Evolutionary conservation across 2,329 filamentous ascomycete species (phyloP).

Genomic region (Fusarium sp.): DNA sequence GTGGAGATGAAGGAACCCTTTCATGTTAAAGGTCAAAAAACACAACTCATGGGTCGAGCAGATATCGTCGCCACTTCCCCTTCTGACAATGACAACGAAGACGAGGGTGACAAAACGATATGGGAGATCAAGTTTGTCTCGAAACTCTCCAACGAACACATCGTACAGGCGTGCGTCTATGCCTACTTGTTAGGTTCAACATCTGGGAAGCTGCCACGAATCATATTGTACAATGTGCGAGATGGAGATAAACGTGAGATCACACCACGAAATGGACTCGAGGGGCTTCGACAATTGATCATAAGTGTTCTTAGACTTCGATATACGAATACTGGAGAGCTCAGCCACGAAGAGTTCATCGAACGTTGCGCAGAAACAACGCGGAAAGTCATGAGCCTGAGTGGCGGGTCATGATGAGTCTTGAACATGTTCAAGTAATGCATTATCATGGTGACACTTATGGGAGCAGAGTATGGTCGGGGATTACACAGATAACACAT

Average conservation of each 20-base stretch:
- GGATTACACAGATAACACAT: too few species aligned
- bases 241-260: conserved; percentile 48
- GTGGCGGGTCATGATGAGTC: neutral
- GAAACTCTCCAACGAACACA: conserved; percentile 44
- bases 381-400: conserved; percentile 17
- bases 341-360: conserved; percentile 33
- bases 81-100: neutral
- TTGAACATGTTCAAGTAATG: neutral
- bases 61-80: conserved; percentile 21
- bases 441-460: neutral
- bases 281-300: conserved; percentile 29
- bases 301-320: conserved; percentile 38
- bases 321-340: conserved; percentile 24
- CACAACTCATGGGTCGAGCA: conserved; percentile 24
- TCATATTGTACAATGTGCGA: conserved; percentile 49
- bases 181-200: conserved; percentile 39
- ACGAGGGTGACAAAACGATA: conserved; percentile 23
- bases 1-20: conserved; percentile 4
- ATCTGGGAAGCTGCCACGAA: conserved; percentile 27
- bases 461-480: too few species aligned
- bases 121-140: conserved; percentile 53
- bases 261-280: conserved; percentile 11
- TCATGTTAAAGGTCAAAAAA: neutral
- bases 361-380: conserved; percentile 12
- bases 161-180: conserved; percentile 48